phyloP scores from a whole-genome alignment of 148 eudicot species.

The Linanthus parryae region DNA sequence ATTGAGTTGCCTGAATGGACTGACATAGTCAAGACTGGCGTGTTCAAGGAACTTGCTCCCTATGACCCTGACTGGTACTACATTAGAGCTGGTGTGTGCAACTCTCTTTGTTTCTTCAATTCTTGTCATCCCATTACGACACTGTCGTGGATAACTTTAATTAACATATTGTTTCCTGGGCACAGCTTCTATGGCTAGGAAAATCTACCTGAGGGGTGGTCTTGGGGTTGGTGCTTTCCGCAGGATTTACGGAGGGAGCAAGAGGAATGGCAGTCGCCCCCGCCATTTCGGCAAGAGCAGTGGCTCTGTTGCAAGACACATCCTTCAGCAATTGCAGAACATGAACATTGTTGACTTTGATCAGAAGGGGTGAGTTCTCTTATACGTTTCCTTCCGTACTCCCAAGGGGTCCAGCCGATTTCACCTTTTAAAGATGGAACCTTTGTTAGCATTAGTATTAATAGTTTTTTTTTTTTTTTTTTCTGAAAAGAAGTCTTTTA shows the following conservation, averaged over 20 bases:
- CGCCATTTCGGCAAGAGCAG: constrained; percentile 40
- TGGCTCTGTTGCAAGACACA: constrained; percentile 33
- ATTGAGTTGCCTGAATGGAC: constrained; percentile 45
- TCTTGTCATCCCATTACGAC: too few relatives aligned
- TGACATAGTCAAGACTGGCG: constrained; percentile 41
- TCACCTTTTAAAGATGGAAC: too few relatives aligned
- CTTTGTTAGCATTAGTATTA: too few relatives aligned
- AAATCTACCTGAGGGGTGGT: constrained; percentile 38
- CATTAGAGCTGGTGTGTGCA: constrained; percentile 34
- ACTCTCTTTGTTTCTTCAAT: neutral
- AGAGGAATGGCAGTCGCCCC: constrained; percentile 40
- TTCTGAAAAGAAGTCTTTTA: too few relatives aligned
- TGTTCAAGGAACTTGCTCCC: constrained; percentile 37
- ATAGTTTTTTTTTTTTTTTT: too few relatives aligned
- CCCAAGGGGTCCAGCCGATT: too few relatives aligned
- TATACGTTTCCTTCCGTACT: too few relatives aligned
- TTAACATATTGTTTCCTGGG: constrained; percentile 5
- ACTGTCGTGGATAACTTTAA: too few relatives aligned
- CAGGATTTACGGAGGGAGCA: constrained; percentile 40
- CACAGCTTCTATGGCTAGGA: constrained; percentile 50
- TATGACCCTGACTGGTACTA: constrained; percentile 45
- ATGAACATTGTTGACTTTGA: constrained; percentile 34
- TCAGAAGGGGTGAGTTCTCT: constrained; percentile 11
- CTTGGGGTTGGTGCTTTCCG: constrained; percentile 43
- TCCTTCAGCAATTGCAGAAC: constrained; percentile 31